A percentile compares a stretch with the other conserved stretches of the same genome.
Evolutionary conservation across 306 rosid genomes (phyloP).

Genomic region (Gynostemma pentaphyllum): DNA sequence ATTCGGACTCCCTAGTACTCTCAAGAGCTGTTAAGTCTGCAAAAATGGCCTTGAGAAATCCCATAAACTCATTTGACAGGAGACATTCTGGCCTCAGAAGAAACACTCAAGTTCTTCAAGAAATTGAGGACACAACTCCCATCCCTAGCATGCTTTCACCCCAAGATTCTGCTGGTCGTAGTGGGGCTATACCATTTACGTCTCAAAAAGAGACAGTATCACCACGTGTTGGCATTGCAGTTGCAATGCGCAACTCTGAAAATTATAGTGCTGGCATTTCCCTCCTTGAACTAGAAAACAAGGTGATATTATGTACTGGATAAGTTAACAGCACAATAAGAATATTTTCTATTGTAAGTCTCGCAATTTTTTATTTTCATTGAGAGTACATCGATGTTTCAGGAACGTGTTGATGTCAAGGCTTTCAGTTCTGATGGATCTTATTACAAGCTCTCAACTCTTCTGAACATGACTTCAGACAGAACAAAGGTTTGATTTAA

Average conservation of each 20-base stretch:
- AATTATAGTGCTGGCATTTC: slow-evolving; percentile 74
- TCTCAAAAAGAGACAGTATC: slow-evolving; percentile 71
- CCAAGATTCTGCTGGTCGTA: slow-evolving; percentile 59
- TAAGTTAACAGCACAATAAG: slow-evolving; percentile 3
- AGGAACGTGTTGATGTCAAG: slow-evolving; percentile 90
- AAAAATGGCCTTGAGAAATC: slow-evolving; percentile 52
- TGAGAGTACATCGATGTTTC: slow-evolving; percentile 17
- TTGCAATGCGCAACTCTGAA: slow-evolving; percentile 58
- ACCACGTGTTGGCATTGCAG: slow-evolving; percentile 80
- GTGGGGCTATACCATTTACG: slow-evolving; percentile 50
- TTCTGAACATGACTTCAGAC: slow-evolving; percentile 78
- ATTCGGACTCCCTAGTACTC: slow-evolving; percentile 40
- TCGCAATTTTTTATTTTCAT: slow-evolving; percentile 13
- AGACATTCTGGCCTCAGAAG: slow-evolving; percentile 49
- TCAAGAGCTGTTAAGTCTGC: slow-evolving; percentile 78
- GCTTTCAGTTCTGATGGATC: slow-evolving; percentile 81
- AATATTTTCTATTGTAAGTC: background rate
- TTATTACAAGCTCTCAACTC: slow-evolving; percentile 83
- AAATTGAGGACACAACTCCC: slow-evolving; percentile 73
- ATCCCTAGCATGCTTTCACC: slow-evolving; percentile 95
- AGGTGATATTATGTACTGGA: slow-evolving; percentile 37
- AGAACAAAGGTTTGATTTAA: slow-evolving; percentile 69
- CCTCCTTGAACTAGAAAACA: slow-evolving; percentile 82
- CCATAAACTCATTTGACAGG: slow-evolving; percentile 62
- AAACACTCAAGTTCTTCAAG: slow-evolving; percentile 70